Evolutionary conservation across 371 early-diverging fungal species (phyloP).

Genomic region (Mucor circinelloides): DNA sequence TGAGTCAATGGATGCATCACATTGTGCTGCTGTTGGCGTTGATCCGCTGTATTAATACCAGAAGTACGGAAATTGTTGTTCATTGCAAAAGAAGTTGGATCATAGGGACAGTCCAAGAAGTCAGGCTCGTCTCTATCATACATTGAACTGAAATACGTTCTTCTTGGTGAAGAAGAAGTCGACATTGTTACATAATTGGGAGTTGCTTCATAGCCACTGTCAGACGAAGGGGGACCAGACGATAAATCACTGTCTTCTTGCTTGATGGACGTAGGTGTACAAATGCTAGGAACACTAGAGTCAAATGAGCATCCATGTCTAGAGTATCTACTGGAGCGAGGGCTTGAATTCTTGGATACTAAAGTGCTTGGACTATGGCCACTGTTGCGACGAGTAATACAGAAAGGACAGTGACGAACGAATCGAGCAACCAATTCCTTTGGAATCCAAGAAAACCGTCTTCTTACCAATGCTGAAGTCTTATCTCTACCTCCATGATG

Average conservation of each 20-base stretch:
- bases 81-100: slow-evolving; percentile 9
- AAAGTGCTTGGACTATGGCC: slow-evolving; percentile 32
- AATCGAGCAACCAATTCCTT: slow-evolving; percentile 40
- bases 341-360: slow-evolving; percentile 16
- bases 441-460: slow-evolving; percentile 40
- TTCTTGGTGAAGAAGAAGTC: slow-evolving; percentile 21
- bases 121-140: slow-evolving; percentile 26
- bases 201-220: slow-evolving; percentile 26
- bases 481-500: slow-evolving; percentile 70
- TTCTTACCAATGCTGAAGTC: slow-evolving; percentile 61
- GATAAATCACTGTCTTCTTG: slow-evolving; percentile 28
- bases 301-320: slow-evolving; percentile 26
- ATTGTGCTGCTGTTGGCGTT: background rate
- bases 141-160: slow-evolving; percentile 23
- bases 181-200: slow-evolving; percentile 26
- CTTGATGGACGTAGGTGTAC: slow-evolving; percentile 24
- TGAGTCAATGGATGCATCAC: slow-evolving; percentile 18
- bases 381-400: slow-evolving; percentile 38
- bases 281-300: slow-evolving; percentile 11
- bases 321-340: slow-evolving; percentile 19
- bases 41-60: background rate
- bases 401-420: slow-evolving; percentile 40
- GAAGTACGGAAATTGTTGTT: background rate
- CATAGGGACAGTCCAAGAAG: slow-evolving; percentile 22
- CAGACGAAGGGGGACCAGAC: slow-evolving; percentile 29